A percentile compares a stretch with the other conserved stretches of the same genome.
Conservation (phyloP, 1,284 basidiomycete genomes). For the Melampsora occidentalis region DNA sequence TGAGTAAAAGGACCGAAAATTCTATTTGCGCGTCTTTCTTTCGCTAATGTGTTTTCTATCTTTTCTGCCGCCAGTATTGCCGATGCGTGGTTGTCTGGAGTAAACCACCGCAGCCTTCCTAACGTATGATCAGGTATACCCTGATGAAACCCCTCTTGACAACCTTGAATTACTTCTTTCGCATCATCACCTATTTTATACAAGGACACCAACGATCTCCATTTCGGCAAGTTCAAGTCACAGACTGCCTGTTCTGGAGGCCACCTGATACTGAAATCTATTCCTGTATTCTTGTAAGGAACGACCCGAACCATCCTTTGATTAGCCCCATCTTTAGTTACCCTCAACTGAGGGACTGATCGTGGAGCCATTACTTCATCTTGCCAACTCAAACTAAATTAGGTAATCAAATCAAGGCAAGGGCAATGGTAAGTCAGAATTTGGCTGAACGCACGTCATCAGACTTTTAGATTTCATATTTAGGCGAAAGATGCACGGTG, state of each 20-base stretch:
- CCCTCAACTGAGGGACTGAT: no score
- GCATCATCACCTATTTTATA: background rate
- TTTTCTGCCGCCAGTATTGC: background rate
- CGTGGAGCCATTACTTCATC: no score
- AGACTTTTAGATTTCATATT: no score
- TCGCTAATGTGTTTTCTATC: background rate
- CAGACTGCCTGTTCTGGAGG: background rate
- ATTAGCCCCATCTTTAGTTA: no score
- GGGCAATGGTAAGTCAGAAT: no score
- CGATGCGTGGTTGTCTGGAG: background rate
- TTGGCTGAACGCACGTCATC: no score
- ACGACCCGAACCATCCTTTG: no score
- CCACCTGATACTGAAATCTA: background rate
- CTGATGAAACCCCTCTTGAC: background rate
- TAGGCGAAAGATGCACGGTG: no score
- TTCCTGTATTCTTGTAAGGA: no score
- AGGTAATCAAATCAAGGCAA: no score
- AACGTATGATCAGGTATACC: background rate
- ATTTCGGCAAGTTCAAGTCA: slow-evolving; percentile 2
- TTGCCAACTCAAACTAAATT: no score
- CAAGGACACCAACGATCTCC: background rate
- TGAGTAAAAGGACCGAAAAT: slow-evolving; percentile 15
- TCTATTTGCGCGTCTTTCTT: background rate
- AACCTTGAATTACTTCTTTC: background rate
- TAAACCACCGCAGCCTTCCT: background rate